Conservation (phyloP, 2,329 filamentous ascomycete genomes). For the Diaporthe sp. region DNA sequence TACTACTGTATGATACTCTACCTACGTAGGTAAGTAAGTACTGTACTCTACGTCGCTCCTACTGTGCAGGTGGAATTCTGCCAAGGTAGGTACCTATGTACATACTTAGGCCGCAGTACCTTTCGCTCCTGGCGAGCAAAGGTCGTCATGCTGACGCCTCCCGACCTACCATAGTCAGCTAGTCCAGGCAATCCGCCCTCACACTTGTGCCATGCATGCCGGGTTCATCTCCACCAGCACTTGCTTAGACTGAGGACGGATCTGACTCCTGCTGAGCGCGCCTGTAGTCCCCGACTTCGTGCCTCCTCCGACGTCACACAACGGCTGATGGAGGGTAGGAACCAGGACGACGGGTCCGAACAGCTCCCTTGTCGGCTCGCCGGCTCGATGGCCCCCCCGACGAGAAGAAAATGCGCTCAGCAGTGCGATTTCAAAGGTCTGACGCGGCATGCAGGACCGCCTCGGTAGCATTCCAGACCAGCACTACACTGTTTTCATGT, state of each 20-base stretch:
- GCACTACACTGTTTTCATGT: too few relatives aligned
- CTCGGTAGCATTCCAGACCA: neutral
- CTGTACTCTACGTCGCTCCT: neutral
- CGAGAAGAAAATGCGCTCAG: neutral
- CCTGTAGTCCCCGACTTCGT: neutral
- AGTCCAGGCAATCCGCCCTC: neutral
- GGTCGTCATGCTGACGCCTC: constrained; percentile 22
- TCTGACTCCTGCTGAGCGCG: neutral
- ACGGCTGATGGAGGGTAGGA: constrained; percentile 18
- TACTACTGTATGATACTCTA: neutral
- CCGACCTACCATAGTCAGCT: neutral
- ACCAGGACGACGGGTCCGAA: constrained; percentile 27
- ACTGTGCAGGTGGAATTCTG: neutral
- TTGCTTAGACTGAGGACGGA: neutral
- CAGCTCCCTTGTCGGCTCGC: constrained; percentile 24
- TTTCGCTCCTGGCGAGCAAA: neutral
- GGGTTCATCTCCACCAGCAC: constrained; percentile 12
- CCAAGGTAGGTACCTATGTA: neutral
- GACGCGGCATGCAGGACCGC: neutral
- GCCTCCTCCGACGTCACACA: constrained; percentile 18
- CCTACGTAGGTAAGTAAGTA: neutral
- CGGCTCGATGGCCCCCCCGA: constrained; percentile 25
- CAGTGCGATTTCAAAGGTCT: neutral
- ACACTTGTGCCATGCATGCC: constrained; percentile 14
- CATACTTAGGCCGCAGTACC: too few relatives aligned